A percentile compares a stretch with the other conserved stretches of the same genome.
These are phyloP conservation scores for Penicillium verrucosum DNA, from an alignment of 2,329 filamentous ascomycete species.

Conservation along the genomic window DNA sequence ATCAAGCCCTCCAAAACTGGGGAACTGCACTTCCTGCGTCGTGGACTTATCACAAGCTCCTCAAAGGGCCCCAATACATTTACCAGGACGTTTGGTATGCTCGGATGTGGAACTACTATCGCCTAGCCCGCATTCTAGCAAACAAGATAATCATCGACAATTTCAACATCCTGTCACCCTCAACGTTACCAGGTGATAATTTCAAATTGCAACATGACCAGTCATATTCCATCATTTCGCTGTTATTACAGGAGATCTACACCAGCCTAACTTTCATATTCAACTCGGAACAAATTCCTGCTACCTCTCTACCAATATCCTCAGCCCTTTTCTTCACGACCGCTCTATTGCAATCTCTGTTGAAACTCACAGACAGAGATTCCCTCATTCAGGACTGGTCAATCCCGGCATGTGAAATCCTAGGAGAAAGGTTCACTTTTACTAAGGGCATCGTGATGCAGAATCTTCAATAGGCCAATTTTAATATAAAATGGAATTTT, in stretches of 20 bases:
- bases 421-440: background rate
- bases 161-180: background rate
- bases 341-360: background rate
- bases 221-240: background rate
- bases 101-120: constrained; percentile 6
- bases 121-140: constrained; percentile 1
- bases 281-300: background rate
- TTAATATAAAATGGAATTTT: no score
- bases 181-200: no score
- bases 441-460: background rate
- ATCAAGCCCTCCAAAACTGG: background rate
- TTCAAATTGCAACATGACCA: background rate
- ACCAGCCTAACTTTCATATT: constrained; percentile 1
- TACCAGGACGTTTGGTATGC: background rate
- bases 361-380: background rate
- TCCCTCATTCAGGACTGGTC: background rate
- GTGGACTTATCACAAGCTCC: background rate
- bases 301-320: background rate
- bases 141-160: background rate
- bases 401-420: background rate
- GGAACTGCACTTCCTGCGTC: background rate
- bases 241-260: background rate
- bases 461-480: background rate
- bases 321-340: background rate
- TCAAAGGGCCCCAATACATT: background rate